These are phyloP conservation scores for Nymphaea colorata DNA, from an alignment of 164 flowering plant genomes.

Conservation along the genomic window DNA sequence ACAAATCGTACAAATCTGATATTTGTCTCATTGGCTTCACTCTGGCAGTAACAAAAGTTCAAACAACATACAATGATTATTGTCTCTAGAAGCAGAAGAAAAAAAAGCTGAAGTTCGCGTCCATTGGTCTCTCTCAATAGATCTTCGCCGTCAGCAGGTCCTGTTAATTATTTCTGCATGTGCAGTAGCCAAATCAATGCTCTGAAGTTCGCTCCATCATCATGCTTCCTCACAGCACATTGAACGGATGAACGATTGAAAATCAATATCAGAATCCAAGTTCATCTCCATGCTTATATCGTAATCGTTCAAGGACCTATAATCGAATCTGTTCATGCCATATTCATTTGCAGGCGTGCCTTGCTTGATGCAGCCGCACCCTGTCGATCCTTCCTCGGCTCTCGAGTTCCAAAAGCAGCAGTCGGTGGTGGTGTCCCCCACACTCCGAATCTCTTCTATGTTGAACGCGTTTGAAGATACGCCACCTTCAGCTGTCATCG, in stretches of 20 bases:
- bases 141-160: no score
- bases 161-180: no score
- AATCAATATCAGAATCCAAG: background rate
- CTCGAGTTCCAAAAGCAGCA: background rate
- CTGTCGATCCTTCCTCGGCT: background rate
- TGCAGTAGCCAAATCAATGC: background rate
- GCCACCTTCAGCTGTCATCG: background rate
- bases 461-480: background rate
- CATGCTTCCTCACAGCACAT: background rate
- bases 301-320: background rate
- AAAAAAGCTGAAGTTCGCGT: no score
- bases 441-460: background rate
- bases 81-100: no score
- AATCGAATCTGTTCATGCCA: background rate
- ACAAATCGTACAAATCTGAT: no score
- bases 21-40: no score
- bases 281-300: background rate
- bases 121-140: no score
- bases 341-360: background rate
- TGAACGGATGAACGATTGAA: background rate
- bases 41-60: no score
- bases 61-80: no score
- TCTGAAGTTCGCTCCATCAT: background rate
- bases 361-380: background rate
- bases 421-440: background rate